Evolutionary conservation across 2,329 filamentous ascomycete genomes (phyloP).

Genomic region (Epichloe coenophiala): DNA sequence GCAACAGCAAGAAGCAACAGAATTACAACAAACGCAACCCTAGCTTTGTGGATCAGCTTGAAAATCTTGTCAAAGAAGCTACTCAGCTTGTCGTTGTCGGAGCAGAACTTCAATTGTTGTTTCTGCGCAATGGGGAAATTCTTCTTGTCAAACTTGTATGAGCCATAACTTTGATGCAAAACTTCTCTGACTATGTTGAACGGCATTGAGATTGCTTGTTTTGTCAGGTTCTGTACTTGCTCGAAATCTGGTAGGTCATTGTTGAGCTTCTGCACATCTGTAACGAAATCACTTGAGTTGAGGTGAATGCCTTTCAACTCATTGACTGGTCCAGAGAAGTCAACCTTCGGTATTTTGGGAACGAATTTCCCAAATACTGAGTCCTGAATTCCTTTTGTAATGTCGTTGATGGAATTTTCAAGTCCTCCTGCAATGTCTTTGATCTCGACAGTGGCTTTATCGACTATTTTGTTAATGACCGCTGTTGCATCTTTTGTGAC

Average conservation of each 20-base stretch:
- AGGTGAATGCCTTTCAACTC: constrained; percentile 59
- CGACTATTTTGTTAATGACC: constrained; percentile 35
- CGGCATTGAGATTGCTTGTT: constrained; percentile 59
- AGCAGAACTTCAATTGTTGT: constrained; percentile 75
- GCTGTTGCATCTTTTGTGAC: constrained; percentile 39
- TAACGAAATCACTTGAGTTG: constrained; percentile 50
- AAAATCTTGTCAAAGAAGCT: constrained; percentile 69
- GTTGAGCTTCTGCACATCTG: constrained; percentile 60
- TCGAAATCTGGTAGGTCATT: constrained; percentile 69
- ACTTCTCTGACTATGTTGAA: constrained; percentile 67
- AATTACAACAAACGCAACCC: constrained; percentile 63
- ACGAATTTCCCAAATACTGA: constrained; percentile 37
- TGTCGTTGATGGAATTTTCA: constrained; percentile 33
- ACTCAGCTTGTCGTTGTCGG: constrained; percentile 67
- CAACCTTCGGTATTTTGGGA: constrained; percentile 35
- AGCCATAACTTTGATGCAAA: constrained; percentile 56
- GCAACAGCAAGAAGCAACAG: constrained; percentile 58
- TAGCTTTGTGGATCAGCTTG: constrained; percentile 51
- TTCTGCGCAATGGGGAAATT: constrained; percentile 81
- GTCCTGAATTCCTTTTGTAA: constrained; percentile 29
- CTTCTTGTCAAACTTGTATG: constrained; percentile 64
- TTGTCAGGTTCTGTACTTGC: constrained; percentile 60
- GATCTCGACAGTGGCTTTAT: constrained; percentile 44
- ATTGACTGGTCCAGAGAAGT: constrained; percentile 51
- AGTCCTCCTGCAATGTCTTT: constrained; percentile 41